Evolutionary conservation across 2,329 filamentous ascomycete genomes (phyloP).

Genomic region (Fusarium avenaceum): DNA sequence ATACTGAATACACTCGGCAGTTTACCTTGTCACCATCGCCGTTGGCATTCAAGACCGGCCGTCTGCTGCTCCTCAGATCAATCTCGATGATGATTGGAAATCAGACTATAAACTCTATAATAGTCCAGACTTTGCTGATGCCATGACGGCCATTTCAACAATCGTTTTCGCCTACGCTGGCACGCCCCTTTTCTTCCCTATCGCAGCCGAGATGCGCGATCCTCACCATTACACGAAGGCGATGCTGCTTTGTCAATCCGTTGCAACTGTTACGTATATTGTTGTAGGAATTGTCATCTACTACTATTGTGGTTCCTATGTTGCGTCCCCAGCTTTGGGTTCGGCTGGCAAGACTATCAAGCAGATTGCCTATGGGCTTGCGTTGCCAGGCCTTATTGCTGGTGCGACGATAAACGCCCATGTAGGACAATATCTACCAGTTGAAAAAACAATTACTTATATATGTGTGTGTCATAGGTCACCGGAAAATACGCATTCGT

Average conservation of each 20-base stretch:
- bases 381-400: conserved; percentile 48
- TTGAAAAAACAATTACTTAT: neutral
- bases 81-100: conserved; percentile 11
- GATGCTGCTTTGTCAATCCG: conserved; percentile 46
- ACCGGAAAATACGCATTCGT: conserved; percentile 29
- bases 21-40: conserved; percentile 41
- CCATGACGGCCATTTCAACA: conserved; percentile 49
- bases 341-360: conserved; percentile 58
- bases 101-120: conserved; percentile 21
- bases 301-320: conserved; percentile 60
- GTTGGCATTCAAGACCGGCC: conserved; percentile 40
- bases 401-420: conserved; percentile 46
- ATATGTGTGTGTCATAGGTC: conserved; percentile 3
- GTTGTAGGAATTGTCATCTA: conserved; percentile 57
- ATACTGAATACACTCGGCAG: neutral
- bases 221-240: conserved; percentile 41
- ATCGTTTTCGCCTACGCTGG: conserved; percentile 56
- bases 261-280: conserved; percentile 51
- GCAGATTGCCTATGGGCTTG: conserved; percentile 58
- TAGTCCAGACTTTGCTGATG: conserved; percentile 26
- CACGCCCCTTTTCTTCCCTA: conserved; percentile 52
- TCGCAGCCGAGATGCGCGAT: conserved; percentile 53
- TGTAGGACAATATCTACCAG: conserved; percentile 29
- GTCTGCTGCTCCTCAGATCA: conserved; percentile 18
- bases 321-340: conserved; percentile 61